Conservation (phyloP, 768 basidiomycete genomes). For the Leucocoprinus leucothites region DNA sequence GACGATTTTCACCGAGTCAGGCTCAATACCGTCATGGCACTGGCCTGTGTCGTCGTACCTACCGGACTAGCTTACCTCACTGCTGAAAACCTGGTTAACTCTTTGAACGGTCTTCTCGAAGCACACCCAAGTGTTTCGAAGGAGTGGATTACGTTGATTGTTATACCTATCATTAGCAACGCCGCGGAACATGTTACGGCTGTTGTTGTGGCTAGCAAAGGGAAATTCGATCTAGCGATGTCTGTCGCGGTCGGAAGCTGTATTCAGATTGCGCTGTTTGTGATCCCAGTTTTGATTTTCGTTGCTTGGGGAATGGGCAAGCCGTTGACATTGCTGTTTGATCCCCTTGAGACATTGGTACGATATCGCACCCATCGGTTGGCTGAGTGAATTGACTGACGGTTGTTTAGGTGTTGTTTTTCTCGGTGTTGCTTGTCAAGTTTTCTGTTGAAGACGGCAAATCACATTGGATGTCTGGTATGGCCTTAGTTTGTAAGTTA, state of each 20-base stretch:
- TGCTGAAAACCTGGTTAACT: slow-evolving; percentile 38
- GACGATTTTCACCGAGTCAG: slow-evolving; percentile 25
- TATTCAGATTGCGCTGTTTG: slow-evolving; percentile 33
- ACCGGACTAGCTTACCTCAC: slow-evolving; percentile 38
- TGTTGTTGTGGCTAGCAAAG: slow-evolving; percentile 38
- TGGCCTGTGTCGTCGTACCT: slow-evolving; percentile 26
- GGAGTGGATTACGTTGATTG: slow-evolving; percentile 32
- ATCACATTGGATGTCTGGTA: slow-evolving; percentile 45
- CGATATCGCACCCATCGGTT: slow-evolving; percentile 6
- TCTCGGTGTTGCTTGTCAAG: slow-evolving; percentile 39
- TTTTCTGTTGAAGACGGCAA: slow-evolving; percentile 46
- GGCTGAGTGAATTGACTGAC: not conserved
- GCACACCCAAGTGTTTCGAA: slow-evolving; percentile 36
- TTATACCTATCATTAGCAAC: slow-evolving; percentile 29
- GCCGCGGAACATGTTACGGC: slow-evolving; percentile 41
- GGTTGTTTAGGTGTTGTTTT: slow-evolving; percentile 28
- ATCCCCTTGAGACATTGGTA: slow-evolving; percentile 36
- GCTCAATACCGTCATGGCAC: slow-evolving; percentile 32
- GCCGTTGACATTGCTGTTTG: slow-evolving; percentile 36
- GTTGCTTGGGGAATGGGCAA: slow-evolving; percentile 38
- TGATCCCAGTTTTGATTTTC: slow-evolving; percentile 33
- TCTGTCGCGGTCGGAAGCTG: slow-evolving; percentile 33
- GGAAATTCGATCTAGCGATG: slow-evolving; percentile 42
- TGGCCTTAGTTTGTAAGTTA: slow-evolving; percentile 32
- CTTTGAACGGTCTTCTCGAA: slow-evolving; percentile 36